phyloP scores from a whole-genome alignment of 2,329 filamentous ascomycete species.

The Falciphora oryzae region DNA sequence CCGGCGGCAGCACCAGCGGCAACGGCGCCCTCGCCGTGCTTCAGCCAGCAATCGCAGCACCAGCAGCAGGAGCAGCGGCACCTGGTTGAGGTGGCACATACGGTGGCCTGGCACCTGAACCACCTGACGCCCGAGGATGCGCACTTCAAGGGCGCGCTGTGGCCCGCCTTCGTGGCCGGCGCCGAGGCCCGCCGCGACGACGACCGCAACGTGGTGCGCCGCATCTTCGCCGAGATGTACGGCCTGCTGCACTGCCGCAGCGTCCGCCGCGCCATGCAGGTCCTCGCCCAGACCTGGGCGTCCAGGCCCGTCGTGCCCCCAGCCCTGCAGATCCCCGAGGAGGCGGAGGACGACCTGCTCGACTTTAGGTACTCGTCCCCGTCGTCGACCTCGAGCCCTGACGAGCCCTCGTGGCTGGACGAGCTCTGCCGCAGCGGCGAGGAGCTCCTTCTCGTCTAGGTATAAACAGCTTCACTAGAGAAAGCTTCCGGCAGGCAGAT shows the following conservation, averaged over 20 bases:
- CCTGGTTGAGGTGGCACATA: constrained; percentile 1
- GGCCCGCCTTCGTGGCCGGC: constrained; percentile 13
- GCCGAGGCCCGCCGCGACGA: constrained; percentile 10
- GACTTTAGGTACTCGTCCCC: background rate
- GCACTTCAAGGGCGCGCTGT: constrained; percentile 15
- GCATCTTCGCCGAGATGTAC: constrained; percentile 5
- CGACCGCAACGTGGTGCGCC: constrained; percentile 3
- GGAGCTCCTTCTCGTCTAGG: background rate
- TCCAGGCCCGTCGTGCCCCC: constrained; percentile 3
- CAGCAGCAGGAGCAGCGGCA: background rate
- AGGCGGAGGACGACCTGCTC: background rate
- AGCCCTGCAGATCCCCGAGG: background rate
- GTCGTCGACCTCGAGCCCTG: background rate
- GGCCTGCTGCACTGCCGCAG: constrained; percentile 6
- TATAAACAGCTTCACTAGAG: background rate
- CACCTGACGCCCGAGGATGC: constrained; percentile 11
- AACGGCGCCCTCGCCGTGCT: background rate
- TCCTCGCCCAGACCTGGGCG: constrained; percentile 11
- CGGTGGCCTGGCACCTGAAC: constrained; percentile 10
- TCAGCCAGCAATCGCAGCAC: background rate
- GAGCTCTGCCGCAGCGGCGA: constrained; percentile 6
- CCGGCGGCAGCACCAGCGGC: no score
- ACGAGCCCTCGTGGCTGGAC: constrained; percentile 4
- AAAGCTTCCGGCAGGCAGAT: background rate
- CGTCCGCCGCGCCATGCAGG: constrained; percentile 3